These are phyloP conservation scores for Chlorella vulgaris DNA, from an alignment of 139 green algal species.

Conservation along the genomic window DNA sequence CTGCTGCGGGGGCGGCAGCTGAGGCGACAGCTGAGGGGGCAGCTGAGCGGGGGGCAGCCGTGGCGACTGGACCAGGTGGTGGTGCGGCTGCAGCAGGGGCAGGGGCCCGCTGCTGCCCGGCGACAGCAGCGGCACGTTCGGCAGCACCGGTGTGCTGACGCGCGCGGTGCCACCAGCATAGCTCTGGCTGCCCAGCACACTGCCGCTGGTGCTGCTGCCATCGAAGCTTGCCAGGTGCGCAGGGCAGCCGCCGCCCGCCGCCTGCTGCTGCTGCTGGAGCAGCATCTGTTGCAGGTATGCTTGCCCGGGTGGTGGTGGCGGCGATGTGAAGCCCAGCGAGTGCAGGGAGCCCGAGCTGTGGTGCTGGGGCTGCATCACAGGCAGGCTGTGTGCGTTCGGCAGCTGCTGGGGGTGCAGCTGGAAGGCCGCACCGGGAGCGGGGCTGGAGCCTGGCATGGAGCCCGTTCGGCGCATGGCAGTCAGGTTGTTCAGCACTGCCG, in stretches of 20 bases:
- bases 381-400: background rate
- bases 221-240: background rate
- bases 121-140: background rate
- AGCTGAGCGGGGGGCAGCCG: background rate
- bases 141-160: background rate
- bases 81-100: background rate
- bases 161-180: background rate
- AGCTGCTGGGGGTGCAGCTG: background rate
- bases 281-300: slow-evolving; percentile 16
- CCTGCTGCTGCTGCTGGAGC: slow-evolving; percentile 10
- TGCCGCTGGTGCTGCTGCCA: background rate
- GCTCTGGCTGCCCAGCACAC: slow-evolving; percentile 31
- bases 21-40: background rate
- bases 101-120: background rate
- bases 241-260: background rate
- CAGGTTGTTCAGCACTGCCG: slow-evolving; percentile 41
- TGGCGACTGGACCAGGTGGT: background rate
- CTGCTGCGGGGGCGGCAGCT: background rate
- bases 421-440: background rate
- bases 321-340: background rate
- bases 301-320: background rate
- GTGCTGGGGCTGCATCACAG: background rate
- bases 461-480: slow-evolving; percentile 26
- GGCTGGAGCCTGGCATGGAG: slow-evolving; percentile 1
- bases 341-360: background rate